Conservation (phyloP, 495 filamentous ascomycete species). For the Immersiella caudata region DNA sequence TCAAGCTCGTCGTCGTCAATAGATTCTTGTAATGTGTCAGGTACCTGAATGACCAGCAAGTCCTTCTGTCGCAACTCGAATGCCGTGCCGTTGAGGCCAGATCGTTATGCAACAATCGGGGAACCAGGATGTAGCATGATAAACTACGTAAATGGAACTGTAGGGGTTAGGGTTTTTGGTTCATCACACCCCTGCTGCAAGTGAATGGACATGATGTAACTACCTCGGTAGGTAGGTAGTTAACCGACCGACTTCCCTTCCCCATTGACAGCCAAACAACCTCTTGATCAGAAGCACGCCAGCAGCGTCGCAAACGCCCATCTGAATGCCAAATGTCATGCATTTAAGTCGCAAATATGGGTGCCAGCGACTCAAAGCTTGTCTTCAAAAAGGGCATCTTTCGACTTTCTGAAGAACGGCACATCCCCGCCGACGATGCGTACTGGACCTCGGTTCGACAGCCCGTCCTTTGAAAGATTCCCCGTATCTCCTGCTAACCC, state of each 20-base stretch:
- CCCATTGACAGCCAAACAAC: neutral
- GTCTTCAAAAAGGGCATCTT: constrained; percentile 99
- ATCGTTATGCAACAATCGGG: constrained; percentile 36
- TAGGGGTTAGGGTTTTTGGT: constrained; percentile 33
- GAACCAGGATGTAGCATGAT: neutral
- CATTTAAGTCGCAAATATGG: constrained; percentile 61
- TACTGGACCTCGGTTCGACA: constrained; percentile 87
- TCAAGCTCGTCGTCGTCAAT: constrained; percentile 22
- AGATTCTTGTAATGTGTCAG: constrained; percentile 18
- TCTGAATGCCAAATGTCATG: constrained; percentile 27
- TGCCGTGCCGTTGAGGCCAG: constrained; percentile 35
- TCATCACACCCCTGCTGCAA: neutral
- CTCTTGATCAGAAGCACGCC: neutral
- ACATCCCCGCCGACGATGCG: constrained; percentile 83
- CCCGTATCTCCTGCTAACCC: neutral
- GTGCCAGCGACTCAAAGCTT: constrained; percentile 98
- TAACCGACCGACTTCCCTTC: constrained; percentile 5
- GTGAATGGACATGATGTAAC: constrained; percentile 11
- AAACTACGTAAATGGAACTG: neutral
- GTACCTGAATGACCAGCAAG: neutral
- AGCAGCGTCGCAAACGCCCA: constrained; percentile 11
- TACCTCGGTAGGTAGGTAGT: no score
- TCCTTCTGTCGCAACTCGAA: constrained; percentile 7
- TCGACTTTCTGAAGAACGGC: constrained; percentile 84
- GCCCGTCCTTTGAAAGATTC: constrained; percentile 10